Base-by-base conservation (phyloP, 2,329 filamentous ascomycete species). In the Neonectria hederae region DNA sequence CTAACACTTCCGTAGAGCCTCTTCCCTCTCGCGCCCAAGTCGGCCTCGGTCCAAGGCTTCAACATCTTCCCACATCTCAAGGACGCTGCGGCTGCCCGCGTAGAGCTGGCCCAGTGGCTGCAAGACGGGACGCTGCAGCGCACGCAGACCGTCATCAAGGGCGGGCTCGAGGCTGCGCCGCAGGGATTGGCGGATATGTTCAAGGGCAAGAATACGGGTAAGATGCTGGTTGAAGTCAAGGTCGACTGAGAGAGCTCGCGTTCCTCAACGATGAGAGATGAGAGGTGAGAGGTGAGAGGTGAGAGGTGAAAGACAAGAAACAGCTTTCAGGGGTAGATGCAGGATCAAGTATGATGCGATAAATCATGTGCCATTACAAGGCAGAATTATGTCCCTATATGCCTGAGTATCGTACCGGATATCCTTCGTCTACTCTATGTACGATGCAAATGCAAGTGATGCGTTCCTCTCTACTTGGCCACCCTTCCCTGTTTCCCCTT, bases 71-170 rank as follows among this genome's bases (percentile, higher is more conserved):
- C 94, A 76, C 92, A 85, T 71, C 79, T 76, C 7, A 80, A 85
- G 59, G 83, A 90, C 74, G 92, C 86, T 74, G 74, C 83, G 0
- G 74, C 80, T 45, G 92, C 90, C 1, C 78, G 85, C 63, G 82
- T 84, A 74, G 84, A 93, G 70, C 80, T 94, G n/a, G 84, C 84
- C 2, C 77, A 87, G 68, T 94, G 91, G 90, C 76, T 93, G 22
- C 80, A 81, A 0, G 87, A 92, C 76, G 92, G 92, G 58, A 93
- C 90, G 81, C 78, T 94, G 68, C 88, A 92, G 84, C 81, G 88
- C 61, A 89, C 89, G 76, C 90, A 93, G 78, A 90, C 89, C 4
- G 86, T 94, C 65, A 78, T 93, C 65, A 86, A 86, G 71, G 91
- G 91, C 21, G 91, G 91, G 0, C 78, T 94, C 17, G 80, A 82